phyloP scores from a whole-genome alignment of 371 early-diverging fungal genomes.

The Mortierella sp. region DNA sequence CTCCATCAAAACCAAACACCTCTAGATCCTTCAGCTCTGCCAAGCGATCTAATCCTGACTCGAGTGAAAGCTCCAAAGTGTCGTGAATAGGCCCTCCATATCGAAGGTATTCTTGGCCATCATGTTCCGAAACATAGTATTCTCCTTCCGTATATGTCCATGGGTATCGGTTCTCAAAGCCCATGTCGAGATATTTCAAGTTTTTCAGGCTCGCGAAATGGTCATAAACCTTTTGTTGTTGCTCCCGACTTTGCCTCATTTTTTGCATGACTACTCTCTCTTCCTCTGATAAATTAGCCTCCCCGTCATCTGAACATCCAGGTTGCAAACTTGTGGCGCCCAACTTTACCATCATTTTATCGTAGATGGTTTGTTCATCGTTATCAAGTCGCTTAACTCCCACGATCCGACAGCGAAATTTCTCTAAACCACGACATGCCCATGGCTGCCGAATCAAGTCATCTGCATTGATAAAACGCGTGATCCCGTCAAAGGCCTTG shows the following conservation, averaged over 20 bases:
- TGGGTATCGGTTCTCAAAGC: neutral
- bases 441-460: neutral
- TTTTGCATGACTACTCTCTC: neutral
- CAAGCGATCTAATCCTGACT: no score
- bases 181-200: slow-evolving; percentile 5
- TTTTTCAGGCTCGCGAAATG: slow-evolving; percentile 5
- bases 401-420: slow-evolving; percentile 12
- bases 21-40: no score
- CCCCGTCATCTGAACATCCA: no score
- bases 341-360: neutral
- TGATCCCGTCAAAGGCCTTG: slow-evolving; percentile 2
- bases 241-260: neutral
- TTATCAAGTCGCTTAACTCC: slow-evolving; percentile 6
- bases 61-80: no score
- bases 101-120: no score
- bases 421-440: slow-evolving; percentile 16
- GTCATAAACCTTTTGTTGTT: slow-evolving; percentile 10
- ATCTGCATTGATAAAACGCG: neutral
- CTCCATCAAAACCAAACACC: no score
- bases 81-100: no score
- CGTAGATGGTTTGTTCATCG: neutral
- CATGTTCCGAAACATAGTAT: no score
- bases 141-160: neutral
- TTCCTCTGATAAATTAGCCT: neutral
- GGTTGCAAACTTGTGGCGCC: no score